Evolutionary conservation across 192 early-diverging fungal species (phyloP).

Genomic region (Phlyctochytrium arcticum): DNA sequence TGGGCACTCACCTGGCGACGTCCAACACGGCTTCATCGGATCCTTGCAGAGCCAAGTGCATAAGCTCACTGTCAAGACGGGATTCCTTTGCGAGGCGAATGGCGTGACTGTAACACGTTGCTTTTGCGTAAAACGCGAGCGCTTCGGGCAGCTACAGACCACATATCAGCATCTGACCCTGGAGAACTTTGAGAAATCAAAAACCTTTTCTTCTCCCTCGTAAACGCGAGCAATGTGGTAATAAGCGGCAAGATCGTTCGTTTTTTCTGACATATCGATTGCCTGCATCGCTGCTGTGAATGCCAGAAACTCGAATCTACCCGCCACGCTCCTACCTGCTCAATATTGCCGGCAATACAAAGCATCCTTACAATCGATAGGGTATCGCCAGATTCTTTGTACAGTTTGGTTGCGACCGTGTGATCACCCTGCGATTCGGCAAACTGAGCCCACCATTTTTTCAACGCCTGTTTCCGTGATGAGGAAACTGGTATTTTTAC

Average conservation of each 20-base stretch:
- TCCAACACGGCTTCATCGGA: conserved; percentile 39
- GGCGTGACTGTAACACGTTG: conserved; percentile 47
- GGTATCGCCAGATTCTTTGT: conserved; percentile 41
- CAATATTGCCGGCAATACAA: conserved; percentile 39
- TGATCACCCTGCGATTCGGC: conserved; percentile 39
- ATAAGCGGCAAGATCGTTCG: conserved; percentile 32
- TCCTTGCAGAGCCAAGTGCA: conserved; percentile 47
- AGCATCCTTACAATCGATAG: conserved; percentile 44
- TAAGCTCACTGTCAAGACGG: conserved; percentile 41
- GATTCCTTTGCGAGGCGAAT: conserved; percentile 51
- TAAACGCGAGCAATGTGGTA: conserved; percentile 49
- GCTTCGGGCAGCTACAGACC: conserved; percentile 38
- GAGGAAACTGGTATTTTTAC: too few relatives aligned
- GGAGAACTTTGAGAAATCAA: neutral
- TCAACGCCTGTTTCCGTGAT: too few relatives aligned
- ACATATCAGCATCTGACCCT: neutral
- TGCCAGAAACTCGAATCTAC: neutral
- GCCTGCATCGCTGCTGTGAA: conserved; percentile 18
- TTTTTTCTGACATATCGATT: conserved; percentile 34
- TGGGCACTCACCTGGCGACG: conserved; percentile 39
- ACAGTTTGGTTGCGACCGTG: conserved; percentile 40
- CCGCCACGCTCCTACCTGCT: neutral
- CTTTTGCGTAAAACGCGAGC: conserved; percentile 42
- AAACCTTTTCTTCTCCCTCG: conserved; percentile 44
- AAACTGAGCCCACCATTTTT: conserved; percentile 59